Evolutionary conservation across 805 yeast genomes (phyloP), one percentile per base, ranked within the genome.

Genomic region (Myxozyma neotropica): DNA sequence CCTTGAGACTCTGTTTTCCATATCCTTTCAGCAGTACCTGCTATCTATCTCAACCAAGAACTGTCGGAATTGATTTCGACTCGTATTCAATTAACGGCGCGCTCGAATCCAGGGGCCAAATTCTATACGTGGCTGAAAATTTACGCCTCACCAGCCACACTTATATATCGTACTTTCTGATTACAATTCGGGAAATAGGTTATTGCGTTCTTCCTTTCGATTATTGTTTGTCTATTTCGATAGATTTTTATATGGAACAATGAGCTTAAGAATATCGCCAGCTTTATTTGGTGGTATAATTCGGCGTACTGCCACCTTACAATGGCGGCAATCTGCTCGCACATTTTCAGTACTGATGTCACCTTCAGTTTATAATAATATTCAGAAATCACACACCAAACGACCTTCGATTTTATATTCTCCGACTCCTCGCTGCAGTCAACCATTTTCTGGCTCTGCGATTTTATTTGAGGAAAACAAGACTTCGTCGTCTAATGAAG

Each of bases 71-170:
- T n/a, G n/a, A n/a, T n/a, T n/a, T n/a, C n/a, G 40, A 26, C 15
- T 42, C 35, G 8, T 13, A 15, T 17, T 26, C 36, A 38, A 51
- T 33, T 51, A 42, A 23, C 23, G n/a, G n/a, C n/a, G 10, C 10
- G 10, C 10, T 29, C 10, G 39, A 52, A 42, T 40, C 42, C 53
- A 52, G 44, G 50, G 50, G 50, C 31, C 39, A 46, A 46, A 29
- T 31, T 15, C 46, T 6, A 44, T 27, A 31, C 26, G 48, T 29
- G 39, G 39, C 50, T 46, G 26, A 31, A 36, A 31, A 7, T 21
- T 13, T 44, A 12, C 23, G 48, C 48, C 48, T 17, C 50, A 19
- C 39, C 12, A 8, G 27, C 43, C 44, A 35, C 29, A 19, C 13
- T 44, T 42, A 4, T 6, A 7, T 21, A 38, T 8, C 17, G 7